Base-by-base conservation (phyloP, 75 land plant genomes). In the Selaginella moellendorffii region DNA sequence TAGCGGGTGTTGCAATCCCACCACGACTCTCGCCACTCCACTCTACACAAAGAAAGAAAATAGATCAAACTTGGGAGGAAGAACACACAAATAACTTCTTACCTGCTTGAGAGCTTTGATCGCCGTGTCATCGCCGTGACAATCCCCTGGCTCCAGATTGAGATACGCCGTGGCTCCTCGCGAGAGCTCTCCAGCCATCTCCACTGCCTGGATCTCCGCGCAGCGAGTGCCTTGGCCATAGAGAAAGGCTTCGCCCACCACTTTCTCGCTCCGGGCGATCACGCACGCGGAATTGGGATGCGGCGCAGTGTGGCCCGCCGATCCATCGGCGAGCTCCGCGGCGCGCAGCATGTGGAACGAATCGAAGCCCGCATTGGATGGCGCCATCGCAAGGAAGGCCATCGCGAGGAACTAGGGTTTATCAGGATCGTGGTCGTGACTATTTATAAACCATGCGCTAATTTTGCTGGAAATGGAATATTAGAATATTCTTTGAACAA, bases 211-310 rank as follows among this genome's bases (percentile, higher is more conserved):
- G 0, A 85, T 65, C 74, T 93, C 96, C 0, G 97, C 97, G 51
- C 78, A 74, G 10, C 56, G 19, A 18, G 61, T 65, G 8, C 97
- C 97, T 72, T 88, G 90, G 2, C 74, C 95, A 62, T 83, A 88
- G 36, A 92, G 62, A 27, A 74, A 88, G 0, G 86, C 97, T 61
- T 88, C 82, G 0, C 95, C 95, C 29, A 83, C 89, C 53, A 91
- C 78, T 1, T 61, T 64, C n/a, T 62, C 31, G 18, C 70, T 70
- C 26, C 68, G 61, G 18, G 81, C 85, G 20, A 93, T 77, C 19
- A 93, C 77, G 72, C 98, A 93, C 22, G 86, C 98, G 54, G 81
- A 81, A 63, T 93, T 93, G 9, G 98, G 96, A 68, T 93, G 98
- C 2, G 98, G 96, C 0, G 96, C 72, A 0, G 89, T 82, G 65